Base-by-base conservation (phyloP, 768 basidiomycete genomes). In the Ephemerocybe angulata region DNA sequence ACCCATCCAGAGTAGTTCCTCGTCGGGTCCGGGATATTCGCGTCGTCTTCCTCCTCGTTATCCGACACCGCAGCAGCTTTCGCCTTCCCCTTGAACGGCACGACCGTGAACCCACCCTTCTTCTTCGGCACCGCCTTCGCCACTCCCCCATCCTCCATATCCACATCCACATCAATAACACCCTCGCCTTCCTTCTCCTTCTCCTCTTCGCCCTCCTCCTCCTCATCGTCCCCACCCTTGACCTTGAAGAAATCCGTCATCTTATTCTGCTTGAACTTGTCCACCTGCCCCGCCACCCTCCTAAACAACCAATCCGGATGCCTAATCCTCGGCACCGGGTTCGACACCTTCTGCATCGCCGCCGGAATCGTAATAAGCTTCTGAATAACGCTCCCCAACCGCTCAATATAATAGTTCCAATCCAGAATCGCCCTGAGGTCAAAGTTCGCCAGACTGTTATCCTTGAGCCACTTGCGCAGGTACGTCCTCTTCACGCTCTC, bases 281-380 rank as follows among this genome's bases (percentile, higher is more conserved):
- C 96, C 38, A 94, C 84, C 15, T 87, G 82, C 12, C 87, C 90
- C 13, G 87, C 88, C 11, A 98, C 92, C 42, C 97, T 81, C 42
- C 90, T 87, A 70, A 90, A 88, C 42, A 99, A 76, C 97, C 97
- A 98, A 67, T 99, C 97, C 0, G 97, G 97, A 72, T 99, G 97
- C 24, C 86, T 86, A 58, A 98, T 87, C 27, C 97, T 86, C 10
- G 96, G 91, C 4, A 98, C 97, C 4, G 97, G 97, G 66, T 99
- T 99, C 3, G 91, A 70, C 47, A 99, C 90, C 62, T 96, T 96
- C 67, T 99, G 97, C 82, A 98, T 89, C 1, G 97, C 97, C 6
- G 97, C 97, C 7, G 97, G 97, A 62, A 99, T 99, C 1, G 97
- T 99, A 72, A 99, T 98, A 53, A 99, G 76, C 63, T 99, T 99